Evolutionary conservation across 2,329 filamentous ascomycete species (phyloP).

Genomic region (Talaromyces sp.): DNA sequence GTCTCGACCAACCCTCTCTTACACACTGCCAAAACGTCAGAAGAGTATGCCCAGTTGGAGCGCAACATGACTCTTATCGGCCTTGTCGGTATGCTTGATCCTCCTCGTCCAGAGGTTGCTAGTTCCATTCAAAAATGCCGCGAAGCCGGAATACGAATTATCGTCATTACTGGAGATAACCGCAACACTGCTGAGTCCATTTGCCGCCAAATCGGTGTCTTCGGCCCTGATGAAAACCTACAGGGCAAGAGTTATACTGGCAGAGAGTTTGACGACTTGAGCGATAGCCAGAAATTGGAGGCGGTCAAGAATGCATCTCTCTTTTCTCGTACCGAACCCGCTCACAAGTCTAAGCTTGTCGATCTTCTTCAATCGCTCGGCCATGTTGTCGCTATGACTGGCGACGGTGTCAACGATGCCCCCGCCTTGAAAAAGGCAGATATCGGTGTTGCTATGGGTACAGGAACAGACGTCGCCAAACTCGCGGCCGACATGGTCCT

Average conservation of each 20-base stretch:
- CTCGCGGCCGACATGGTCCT: slow-evolving; percentile 98
- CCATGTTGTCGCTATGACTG: slow-evolving; percentile 98
- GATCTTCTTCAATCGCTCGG: slow-evolving; percentile 89
- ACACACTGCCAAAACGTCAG: slow-evolving; percentile 71
- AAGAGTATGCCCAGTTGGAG: slow-evolving; percentile 82
- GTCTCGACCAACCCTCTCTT: slow-evolving; percentile 67
- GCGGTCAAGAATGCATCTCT: slow-evolving; percentile 83
- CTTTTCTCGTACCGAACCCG: slow-evolving; percentile 93
- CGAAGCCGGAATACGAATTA: slow-evolving; percentile 89
- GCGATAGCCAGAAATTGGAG: slow-evolving; percentile 71
- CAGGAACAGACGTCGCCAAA: slow-evolving; percentile 94
- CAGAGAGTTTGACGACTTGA: slow-evolving; percentile 86
- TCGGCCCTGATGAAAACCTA: slow-evolving; percentile 75
- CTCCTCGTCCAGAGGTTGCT: slow-evolving; percentile 87
- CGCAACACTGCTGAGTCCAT: slow-evolving; percentile 97
- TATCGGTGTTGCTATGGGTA: slow-evolving; percentile 98
- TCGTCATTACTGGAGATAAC: slow-evolving; percentile 98
- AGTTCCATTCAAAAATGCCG: slow-evolving; percentile 83
- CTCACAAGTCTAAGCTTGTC: slow-evolving; percentile 95
- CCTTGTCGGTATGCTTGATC: slow-evolving; percentile 93
- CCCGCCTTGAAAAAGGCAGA: slow-evolving; percentile 97
- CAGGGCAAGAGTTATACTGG: slow-evolving; percentile 92
- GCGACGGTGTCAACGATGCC: slow-evolving; percentile 97
- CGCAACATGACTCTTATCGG: slow-evolving; percentile 93
- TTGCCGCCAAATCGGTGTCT: slow-evolving; percentile 94